Base-by-base conservation (phyloP, 2,329 filamentous ascomycete species). In the Teratosphaeria epicoccoides region DNA sequence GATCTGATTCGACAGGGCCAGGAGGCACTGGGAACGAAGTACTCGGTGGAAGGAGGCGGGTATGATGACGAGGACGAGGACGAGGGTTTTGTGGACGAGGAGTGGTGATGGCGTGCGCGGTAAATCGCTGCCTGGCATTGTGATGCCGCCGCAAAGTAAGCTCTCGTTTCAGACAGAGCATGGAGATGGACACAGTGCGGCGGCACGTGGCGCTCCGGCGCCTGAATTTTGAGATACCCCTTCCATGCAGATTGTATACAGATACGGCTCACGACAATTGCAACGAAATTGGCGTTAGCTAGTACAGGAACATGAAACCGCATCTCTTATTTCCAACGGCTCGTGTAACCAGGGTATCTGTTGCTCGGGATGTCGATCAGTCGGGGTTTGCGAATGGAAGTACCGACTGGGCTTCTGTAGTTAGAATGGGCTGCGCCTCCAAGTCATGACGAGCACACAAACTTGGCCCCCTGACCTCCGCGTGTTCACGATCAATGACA, bases 1-100 rank as follows among this genome's bases (percentile, higher is more conserved):
- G 85, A 84, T 28, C 88, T 98, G 85, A 94, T 98, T 50, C 78
- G 83, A 1, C 85, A 97, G 68, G 93, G 90, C 0, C 85, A 85
- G 60, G 85, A 93, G 67, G 93, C 93, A 1, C 71, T 98, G 17
- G 90, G 73, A 6, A 73, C 69, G 20, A 74, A 70, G 53, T 62
- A 72, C 24, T 67, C 71, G 25, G 57, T 69, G 6, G 69, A 73
- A 40, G 51, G 25, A 9, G 47, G 40, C 6, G 66, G 69, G 14
- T 62, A 59, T 37, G 56, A 59, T 50, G 46, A 49, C 14, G 46
- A 51, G 25, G 65, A 65, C 12, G 55, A 63, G 50, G 63, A 66
- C 23, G 64, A 67, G 25, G 61, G 59, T 6, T 63, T 61, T 52
- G 59, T 60, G 14, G 63, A 66, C 46, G 60, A 63, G n/a, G 60